phyloP scores from a whole-genome alignment of 1,284 basidiomycete species.

The Cryptococcus sp. region DNA sequence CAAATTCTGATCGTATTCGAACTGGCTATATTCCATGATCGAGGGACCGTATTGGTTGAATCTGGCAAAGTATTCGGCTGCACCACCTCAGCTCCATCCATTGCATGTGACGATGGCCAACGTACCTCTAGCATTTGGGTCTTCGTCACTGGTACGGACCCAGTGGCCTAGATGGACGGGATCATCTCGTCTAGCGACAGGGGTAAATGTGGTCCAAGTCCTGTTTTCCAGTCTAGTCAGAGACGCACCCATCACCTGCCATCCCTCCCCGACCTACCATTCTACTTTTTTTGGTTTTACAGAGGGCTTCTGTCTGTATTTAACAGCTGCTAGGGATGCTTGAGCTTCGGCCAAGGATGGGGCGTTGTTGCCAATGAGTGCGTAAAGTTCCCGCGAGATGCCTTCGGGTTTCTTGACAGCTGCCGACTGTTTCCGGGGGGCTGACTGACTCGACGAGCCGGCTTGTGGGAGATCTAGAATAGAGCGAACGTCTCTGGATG shows the following conservation, averaged over 20 bases:
- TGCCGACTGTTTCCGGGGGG: constrained; percentile 54
- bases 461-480: constrained; percentile 64
- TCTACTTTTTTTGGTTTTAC: constrained; percentile 57
- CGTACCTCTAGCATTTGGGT: constrained; percentile 34
- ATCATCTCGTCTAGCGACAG: constrained; percentile 26
- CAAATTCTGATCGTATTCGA: constrained; percentile 83
- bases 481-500: constrained; percentile 74
- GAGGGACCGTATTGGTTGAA: constrained; percentile 55
- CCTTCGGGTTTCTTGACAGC: constrained; percentile 70
- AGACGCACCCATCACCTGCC: no score
- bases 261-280: constrained; percentile 56
- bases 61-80: constrained; percentile 45
- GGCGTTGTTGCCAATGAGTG: constrained; percentile 87
- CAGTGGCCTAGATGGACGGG: constrained; percentile 41
- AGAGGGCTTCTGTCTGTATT: constrained; percentile 78
- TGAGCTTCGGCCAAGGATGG: constrained; percentile 65
- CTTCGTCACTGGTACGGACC: constrained; percentile 40
- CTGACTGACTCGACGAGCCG: constrained; percentile 34
- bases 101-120: not conserved
- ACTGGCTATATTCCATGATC: constrained; percentile 79
- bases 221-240: constrained; percentile 51
- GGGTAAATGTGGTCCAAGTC: constrained; percentile 71
- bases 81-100: constrained; percentile 34
- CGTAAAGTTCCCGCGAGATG: constrained; percentile 88
- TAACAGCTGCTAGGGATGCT: constrained; percentile 57